Percentiles rank a stretch among this genome's conserved stretches.
phyloP scores from a whole-genome alignment of 768 basidiomycete species.

The Boletales sp. region DNA sequence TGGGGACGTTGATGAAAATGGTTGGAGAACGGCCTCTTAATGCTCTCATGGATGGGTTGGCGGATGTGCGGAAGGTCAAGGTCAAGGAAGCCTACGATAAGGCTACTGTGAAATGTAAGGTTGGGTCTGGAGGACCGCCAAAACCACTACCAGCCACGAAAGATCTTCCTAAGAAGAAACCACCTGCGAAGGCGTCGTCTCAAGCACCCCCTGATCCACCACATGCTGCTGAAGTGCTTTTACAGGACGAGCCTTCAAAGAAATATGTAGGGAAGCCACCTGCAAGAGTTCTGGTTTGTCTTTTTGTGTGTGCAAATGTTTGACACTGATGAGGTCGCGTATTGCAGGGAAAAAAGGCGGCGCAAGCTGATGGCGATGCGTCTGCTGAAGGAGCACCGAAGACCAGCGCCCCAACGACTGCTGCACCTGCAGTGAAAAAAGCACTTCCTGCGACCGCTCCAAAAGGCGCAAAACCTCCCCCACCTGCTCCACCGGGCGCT shows the following conservation, averaged over 20 bases:
- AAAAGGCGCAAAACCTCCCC: slow-evolving; percentile 45
- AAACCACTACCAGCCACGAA: slow-evolving; percentile 33
- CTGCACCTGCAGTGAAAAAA: slow-evolving; percentile 41
- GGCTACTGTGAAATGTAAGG: slow-evolving; percentile 87
- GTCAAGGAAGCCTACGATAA: slow-evolving; percentile 93
- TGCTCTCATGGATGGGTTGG: slow-evolving; percentile 78
- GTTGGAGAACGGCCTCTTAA: slow-evolving; percentile 90
- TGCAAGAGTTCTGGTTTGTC: slow-evolving; percentile 41
- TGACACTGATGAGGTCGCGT: slow-evolving; percentile 1
- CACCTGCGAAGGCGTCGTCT: slow-evolving; percentile 29
- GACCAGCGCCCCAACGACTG: slow-evolving; percentile 25
- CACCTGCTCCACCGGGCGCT: slow-evolving; percentile 46
- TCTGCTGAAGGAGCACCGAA: slow-evolving; percentile 14
- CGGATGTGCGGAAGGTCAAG: slow-evolving; percentile 85
- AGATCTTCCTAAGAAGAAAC: slow-evolving; percentile 36
- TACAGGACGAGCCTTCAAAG: slow-evolving; percentile 34
- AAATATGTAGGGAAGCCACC: slow-evolving; percentile 51
- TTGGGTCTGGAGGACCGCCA: slow-evolving; percentile 51
- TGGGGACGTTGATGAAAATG: slow-evolving; percentile 95
- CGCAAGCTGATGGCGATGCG: slow-evolving; percentile 32
- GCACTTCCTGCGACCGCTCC: slow-evolving; percentile 36
- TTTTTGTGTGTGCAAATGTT: neutral
- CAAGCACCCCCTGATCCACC: slow-evolving; percentile 16
- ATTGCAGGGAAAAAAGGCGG: slow-evolving; percentile 51
- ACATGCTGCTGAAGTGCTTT: slow-evolving; percentile 9